phyloP scores from a whole-genome alignment of 495 filamentous ascomycete species.

The Neurospora cerealis region DNA sequence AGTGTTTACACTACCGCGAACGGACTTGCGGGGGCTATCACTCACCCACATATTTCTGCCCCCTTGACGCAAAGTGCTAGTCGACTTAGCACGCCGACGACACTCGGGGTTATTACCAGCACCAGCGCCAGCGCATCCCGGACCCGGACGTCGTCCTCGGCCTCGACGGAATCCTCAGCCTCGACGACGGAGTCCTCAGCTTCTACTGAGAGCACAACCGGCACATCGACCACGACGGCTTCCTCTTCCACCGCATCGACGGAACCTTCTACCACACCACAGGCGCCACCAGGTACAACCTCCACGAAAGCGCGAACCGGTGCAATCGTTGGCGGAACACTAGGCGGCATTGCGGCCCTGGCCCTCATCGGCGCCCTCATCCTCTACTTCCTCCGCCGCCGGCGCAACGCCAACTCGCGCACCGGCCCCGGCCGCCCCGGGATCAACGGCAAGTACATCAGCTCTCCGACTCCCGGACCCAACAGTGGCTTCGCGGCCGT shows the following conservation, averaged over 20 bases:
- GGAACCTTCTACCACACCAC: constrained; percentile 3
- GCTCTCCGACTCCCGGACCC: constrained; percentile 12
- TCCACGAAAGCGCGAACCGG: constrained; percentile 21
- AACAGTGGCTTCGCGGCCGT: constrained; percentile 18
- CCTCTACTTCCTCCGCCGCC: constrained; percentile 22
- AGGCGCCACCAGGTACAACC: constrained; percentile 5
- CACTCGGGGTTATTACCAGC: constrained; percentile 16
- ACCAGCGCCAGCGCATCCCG: constrained; percentile 7
- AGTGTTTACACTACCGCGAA: constrained; percentile 30
- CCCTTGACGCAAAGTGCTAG: constrained; percentile 22
- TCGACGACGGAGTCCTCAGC: constrained; percentile 5
- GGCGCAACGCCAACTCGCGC: constrained; percentile 25
- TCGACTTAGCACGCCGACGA: constrained; percentile 27
- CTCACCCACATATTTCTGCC: constrained; percentile 19
- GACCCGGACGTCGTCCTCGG: constrained; percentile 2
- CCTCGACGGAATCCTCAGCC: constrained; percentile 4
- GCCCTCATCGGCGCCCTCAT: constrained; percentile 19
- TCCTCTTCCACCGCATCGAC: constrained; percentile 1
- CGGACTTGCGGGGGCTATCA: constrained; percentile 21
- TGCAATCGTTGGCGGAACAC: constrained; percentile 36
- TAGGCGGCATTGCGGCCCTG: constrained; percentile 28
- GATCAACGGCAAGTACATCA: constrained; percentile 21
- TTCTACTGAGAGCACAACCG: constrained; percentile 10
- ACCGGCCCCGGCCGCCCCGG: constrained; percentile 20
- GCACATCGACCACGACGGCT: constrained; percentile 10